Base-by-base conservation (phyloP, 495 filamentous ascomycete species). In the Podospora anserina region DNA sequence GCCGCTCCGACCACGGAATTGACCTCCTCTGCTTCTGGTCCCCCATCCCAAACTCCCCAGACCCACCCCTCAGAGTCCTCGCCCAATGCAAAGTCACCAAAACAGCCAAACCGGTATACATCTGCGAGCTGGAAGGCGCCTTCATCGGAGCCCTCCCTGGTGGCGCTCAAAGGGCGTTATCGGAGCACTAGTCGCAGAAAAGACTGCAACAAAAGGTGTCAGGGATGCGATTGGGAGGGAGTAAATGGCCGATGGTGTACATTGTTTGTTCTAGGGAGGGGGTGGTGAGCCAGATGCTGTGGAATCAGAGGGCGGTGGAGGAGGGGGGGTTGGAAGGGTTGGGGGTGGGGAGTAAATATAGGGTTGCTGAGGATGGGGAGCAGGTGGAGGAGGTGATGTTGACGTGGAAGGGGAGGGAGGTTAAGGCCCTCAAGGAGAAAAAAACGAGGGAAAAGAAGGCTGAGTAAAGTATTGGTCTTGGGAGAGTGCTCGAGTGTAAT, bases 91-190 rank as follows among this genome's bases (percentile, higher is more conserved):
- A 97, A 79, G 85, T 86, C 19, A 82, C 81, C 67, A 73, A 81
- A 26, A 86, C 82, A 67, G 73, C 87, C 3, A 83, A 85, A 0
- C 93, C 93, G 27, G 82, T 86, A 49, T 79, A 89, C 59, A 82
- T 96, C 16, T 87, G 95, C 23, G 95, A 97, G 81, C 84, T 97
- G 0, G 92, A 97, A 74, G 95, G 94, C 15, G 86, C 91, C 0
- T 88, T 94, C 70, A 82, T 83, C 3, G 86, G 87, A 19, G 89
- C 90, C 49, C 91, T 32, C 80, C 83, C 0, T 88, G 88, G 3
- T 95, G 88, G 88, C 80, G 87, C 61, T 84, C 83, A 9, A 81
- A 20, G 2, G 68, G 84, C 18, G 86, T 89, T 11, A 71, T 93
- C 27, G 93, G 86, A 0, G 69, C 95, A 13, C 74, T 96, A 68